Percentiles rank a stretch among this genome's conserved stretches.
Evolutionary conservation across 805 yeast species (phyloP).

Genomic region (Lipomyces starkeyi): DNA sequence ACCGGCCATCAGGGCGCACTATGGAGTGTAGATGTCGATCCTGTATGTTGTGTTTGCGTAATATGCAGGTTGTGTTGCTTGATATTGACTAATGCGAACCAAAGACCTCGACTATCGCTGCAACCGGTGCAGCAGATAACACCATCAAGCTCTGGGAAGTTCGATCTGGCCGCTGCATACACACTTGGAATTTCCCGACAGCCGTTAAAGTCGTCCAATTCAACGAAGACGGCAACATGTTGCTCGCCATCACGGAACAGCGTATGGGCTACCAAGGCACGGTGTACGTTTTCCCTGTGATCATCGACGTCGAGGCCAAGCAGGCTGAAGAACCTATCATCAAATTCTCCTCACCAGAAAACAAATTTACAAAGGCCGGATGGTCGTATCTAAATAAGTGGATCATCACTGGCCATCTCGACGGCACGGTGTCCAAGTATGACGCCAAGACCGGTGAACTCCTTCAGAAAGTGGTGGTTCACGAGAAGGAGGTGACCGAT

Average conservation of each 20-base stretch:
- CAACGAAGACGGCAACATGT: conserved; percentile 68
- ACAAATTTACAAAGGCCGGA: conserved; percentile 79
- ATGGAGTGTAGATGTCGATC: conserved; percentile 90
- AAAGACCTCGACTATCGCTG: conserved; percentile 63
- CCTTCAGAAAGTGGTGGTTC: conserved; percentile 63
- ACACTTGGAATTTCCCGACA: conserved; percentile 74
- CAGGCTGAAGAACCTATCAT: conserved; percentile 38
- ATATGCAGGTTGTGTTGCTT: neutral
- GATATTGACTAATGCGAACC: conserved; percentile 6
- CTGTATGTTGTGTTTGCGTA: conserved; percentile 32
- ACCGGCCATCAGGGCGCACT: conserved; percentile 91
- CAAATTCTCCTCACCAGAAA: conserved; percentile 45
- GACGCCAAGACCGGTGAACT: conserved; percentile 78
- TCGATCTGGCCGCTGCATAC: conserved; percentile 73
- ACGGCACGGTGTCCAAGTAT: conserved; percentile 83
- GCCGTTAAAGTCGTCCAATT: conserved; percentile 94
- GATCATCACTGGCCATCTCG: conserved; percentile 85
- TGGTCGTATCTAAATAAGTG: conserved; percentile 69
- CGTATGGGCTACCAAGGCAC: conserved; percentile 90
- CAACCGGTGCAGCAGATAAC: conserved; percentile 92
- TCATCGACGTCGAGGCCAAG: conserved; percentile 51
- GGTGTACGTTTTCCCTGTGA: conserved; percentile 68
- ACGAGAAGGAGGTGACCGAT: conserved; percentile 79
- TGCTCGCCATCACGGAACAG: conserved; percentile 83
- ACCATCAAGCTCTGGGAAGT: conserved; percentile 84